Evolutionary conservation across 208 protist species (phyloP).

Genomic region (Crithidia bombi): DNA sequence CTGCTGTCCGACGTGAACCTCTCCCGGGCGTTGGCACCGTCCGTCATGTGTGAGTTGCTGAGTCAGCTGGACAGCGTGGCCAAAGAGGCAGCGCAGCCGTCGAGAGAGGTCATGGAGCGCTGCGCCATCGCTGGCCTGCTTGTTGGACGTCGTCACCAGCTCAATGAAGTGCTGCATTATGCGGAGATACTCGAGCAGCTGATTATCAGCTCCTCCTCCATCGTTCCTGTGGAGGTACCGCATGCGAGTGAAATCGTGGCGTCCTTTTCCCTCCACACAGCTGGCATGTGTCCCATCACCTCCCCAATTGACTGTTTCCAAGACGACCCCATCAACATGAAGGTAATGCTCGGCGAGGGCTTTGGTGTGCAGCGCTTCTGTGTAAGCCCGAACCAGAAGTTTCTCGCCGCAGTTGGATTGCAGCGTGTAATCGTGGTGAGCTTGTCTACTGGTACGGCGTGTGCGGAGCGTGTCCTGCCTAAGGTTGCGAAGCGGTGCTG

Average conservation of each 20-base stretch:
- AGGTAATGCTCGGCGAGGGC: conserved; percentile 68
- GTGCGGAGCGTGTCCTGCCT: conserved; percentile 41
- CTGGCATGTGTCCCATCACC: conserved; percentile 38
- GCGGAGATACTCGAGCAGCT: conserved; percentile 64
- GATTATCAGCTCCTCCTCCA: conserved; percentile 26
- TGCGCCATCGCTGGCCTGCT: conserved; percentile 66
- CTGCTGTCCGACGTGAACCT: conserved; percentile 40
- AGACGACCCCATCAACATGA: conserved; percentile 48
- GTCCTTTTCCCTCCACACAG: conserved; percentile 48
- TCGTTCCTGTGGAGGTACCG: conserved; percentile 44
- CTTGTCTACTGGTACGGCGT: conserved; percentile 38
- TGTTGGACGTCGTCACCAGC: conserved; percentile 52
- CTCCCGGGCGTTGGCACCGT: conserved; percentile 24
- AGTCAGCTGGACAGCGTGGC: conserved; percentile 30
- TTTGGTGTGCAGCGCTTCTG: conserved; percentile 69
- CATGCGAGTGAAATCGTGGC: conserved; percentile 50
- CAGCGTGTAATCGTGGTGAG: conserved; percentile 54
- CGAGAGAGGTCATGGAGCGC: conserved; percentile 39
- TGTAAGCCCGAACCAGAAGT: conserved; percentile 63
- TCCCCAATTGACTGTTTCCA: conserved; percentile 80
- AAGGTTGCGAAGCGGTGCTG: conserved; percentile 46
- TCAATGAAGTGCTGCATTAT: conserved; percentile 71
- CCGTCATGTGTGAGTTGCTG: conserved; percentile 41
- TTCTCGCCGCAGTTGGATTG: conserved; percentile 60
- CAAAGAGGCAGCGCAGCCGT: conserved; percentile 26